These are phyloP conservation scores for Sutorius eximius DNA, from an alignment of 1,284 basidiomycete species.

Conservation along the genomic window DNA sequence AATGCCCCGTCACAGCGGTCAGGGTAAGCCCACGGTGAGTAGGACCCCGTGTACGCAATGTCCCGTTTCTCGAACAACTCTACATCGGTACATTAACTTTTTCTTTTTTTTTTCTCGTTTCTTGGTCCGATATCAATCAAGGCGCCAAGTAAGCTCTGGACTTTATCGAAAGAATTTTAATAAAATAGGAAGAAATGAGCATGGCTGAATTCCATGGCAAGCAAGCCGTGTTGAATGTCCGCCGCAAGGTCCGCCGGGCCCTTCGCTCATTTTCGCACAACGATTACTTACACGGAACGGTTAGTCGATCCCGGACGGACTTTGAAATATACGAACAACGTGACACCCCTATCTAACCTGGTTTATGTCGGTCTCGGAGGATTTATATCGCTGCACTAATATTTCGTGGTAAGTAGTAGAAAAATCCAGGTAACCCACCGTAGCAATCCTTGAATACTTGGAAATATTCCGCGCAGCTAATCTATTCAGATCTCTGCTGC, in stretches of 20 bases:
- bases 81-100: neutral
- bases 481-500: neutral
- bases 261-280: neutral
- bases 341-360: neutral
- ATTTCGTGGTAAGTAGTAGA: neutral
- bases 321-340: neutral
- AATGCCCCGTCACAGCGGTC: neutral
- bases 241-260: neutral
- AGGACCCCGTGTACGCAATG: neutral
- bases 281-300: neutral
- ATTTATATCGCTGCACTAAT: neutral
- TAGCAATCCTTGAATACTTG: neutral
- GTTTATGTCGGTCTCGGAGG: neutral
- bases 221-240: neutral
- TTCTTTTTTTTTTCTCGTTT: neutral
- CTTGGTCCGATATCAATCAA: too few relatives aligned
- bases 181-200: neutral
- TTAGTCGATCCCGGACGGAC: neutral
- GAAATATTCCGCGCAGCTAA: neutral
- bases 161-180: neutral
- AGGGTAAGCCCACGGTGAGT: neutral
- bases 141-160: neutral
- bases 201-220: neutral
- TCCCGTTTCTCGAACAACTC: neutral
- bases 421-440: neutral